These are phyloP conservation scores for Lagerstroemia speciosa DNA, from an alignment of 345 rosid species.

Conservation along the genomic window DNA sequence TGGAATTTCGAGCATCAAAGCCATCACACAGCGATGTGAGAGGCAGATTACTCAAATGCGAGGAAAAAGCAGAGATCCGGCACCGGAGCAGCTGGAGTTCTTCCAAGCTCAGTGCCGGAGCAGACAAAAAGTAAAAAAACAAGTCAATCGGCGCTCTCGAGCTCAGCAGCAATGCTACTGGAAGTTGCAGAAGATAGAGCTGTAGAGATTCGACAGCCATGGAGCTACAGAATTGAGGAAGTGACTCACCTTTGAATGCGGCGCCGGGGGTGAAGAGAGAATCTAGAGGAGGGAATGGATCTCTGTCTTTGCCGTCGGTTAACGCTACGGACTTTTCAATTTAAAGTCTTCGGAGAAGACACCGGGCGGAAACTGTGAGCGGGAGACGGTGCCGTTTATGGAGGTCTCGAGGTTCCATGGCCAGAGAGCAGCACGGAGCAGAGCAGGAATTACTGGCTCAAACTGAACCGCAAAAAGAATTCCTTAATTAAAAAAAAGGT, in stretches of 20 bases:
- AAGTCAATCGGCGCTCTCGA: neutral
- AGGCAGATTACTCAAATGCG: neutral
- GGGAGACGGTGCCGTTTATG: neutral
- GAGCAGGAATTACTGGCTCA: neutral
- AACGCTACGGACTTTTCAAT: constrained; percentile 2
- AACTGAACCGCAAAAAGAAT: no score
- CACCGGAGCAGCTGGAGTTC: neutral
- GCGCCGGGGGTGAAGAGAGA: neutral
- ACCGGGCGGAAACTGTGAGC: neutral
- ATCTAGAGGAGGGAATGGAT: neutral
- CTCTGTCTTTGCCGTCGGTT: constrained; percentile 1
- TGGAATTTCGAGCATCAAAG: neutral
- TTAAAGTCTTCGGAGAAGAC: neutral
- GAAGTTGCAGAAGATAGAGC: neutral
- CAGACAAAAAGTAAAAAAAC: neutral
- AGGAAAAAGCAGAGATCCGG: neutral
- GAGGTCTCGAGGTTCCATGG: neutral
- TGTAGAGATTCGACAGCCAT: neutral
- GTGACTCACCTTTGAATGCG: neutral
- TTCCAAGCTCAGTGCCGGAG: neutral
- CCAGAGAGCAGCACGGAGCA: neutral
- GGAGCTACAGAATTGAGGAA: neutral
- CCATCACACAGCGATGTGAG: neutral
- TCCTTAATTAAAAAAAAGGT: no score
- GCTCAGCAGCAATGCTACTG: neutral